Evolutionary conservation across 108 stramenopile genomes (phyloP).

Genomic region (Cyclotella choctawhatcheeana): DNA sequence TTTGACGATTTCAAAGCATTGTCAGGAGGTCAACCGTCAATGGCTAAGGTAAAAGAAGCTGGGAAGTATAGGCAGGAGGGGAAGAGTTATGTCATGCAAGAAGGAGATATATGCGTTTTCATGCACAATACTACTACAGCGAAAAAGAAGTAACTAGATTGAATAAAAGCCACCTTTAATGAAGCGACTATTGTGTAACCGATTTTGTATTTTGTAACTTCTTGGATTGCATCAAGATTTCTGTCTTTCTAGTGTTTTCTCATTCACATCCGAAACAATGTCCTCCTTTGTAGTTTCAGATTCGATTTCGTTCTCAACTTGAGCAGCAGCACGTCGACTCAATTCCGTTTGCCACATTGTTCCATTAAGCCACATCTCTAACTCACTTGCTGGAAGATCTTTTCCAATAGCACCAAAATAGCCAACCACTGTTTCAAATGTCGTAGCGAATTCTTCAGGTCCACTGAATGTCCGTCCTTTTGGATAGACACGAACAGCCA

Average conservation of each 20-base stretch:
- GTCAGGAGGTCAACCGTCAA: slow-evolving; percentile 87
- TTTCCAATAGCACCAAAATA: slow-evolving; percentile 74
- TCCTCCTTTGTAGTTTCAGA: background rate
- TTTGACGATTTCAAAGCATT: slow-evolving; percentile 97
- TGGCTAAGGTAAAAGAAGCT: slow-evolving; percentile 97
- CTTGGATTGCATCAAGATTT: background rate
- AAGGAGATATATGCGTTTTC: slow-evolving; percentile 91
- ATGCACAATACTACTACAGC: slow-evolving; percentile 86
- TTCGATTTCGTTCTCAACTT: slow-evolving; percentile 19
- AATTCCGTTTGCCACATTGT: slow-evolving; percentile 51
- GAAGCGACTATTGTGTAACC: too few species aligned
- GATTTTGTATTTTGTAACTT: too few species aligned
- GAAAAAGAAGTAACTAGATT: slow-evolving; percentile 81
- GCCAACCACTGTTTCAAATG: slow-evolving; percentile 80
- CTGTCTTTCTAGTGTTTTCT: background rate
- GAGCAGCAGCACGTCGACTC: slow-evolving; percentile 25
- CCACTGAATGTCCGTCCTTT: slow-evolving; percentile 49
- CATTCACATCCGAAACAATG: background rate
- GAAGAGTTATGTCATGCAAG: slow-evolving; percentile 93
- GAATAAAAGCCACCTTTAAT: background rate
- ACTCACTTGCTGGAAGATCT: slow-evolving; percentile 58
- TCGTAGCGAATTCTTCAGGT: slow-evolving; percentile 69
- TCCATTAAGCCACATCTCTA: slow-evolving; percentile 52
- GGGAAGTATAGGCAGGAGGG: slow-evolving; percentile 99
- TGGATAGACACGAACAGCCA: slow-evolving; percentile 74